phyloP scores from a whole-genome alignment of 2,329 filamentous ascomycete species.

The Colletotrichum somersetense region DNA sequence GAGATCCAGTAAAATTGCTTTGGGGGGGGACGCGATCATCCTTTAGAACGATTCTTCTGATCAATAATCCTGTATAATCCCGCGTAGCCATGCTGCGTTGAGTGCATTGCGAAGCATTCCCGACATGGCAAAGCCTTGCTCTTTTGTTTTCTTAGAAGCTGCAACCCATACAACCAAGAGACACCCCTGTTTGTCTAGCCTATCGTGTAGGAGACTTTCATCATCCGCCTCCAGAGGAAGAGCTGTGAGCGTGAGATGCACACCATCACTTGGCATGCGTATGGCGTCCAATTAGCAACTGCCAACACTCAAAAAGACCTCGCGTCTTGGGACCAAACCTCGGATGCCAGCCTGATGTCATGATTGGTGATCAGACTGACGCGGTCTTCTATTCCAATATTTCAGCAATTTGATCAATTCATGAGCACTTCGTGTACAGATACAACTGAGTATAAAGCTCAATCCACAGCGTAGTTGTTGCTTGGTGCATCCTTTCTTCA shows the following conservation, averaged over 20 bases:
- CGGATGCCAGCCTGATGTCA: no score
- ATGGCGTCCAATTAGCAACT: neutral
- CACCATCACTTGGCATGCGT: neutral
- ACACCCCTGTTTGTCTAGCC: neutral
- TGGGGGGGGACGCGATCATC: no score
- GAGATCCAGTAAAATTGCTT: no score
- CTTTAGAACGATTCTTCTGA: no score
- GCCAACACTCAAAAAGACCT: constrained; percentile 2
- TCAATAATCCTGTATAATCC: no score
- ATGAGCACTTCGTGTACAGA: neutral
- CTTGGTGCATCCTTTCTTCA: neutral
- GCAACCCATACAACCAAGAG: no score
- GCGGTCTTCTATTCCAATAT: neutral
- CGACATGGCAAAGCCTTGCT: no score
- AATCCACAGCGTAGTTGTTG: rapidly evolving
- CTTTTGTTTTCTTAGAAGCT: no score
- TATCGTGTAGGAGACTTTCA: neutral
- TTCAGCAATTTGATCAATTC: neutral
- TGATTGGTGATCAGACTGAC: neutral
- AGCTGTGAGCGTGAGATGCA: neutral
- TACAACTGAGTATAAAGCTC: neutral
- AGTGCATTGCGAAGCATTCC: no score
- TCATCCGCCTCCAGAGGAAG: neutral
- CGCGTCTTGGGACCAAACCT: neutral
- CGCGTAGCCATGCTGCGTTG: no score